A percentile compares a stretch with the other conserved stretches of the same genome.
Conservation (phyloP, 2,329 filamentous ascomycete species). For the Aspergillus terreus region DNA sequence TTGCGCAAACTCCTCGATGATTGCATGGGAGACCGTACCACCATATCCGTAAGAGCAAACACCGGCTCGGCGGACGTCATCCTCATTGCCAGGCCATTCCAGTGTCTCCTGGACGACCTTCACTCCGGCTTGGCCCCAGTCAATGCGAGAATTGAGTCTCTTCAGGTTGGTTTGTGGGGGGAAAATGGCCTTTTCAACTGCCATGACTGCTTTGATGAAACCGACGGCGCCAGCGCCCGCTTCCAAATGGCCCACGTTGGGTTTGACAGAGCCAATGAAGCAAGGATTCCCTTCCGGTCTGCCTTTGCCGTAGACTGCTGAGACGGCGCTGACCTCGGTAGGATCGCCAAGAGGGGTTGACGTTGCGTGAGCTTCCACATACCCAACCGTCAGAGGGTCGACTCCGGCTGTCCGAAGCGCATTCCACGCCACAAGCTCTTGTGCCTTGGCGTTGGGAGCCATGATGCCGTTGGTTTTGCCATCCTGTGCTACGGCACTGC, state of each 20-base stretch:
- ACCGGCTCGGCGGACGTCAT: constrained; percentile 19
- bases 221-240: constrained; percentile 25
- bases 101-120: constrained; percentile 20
- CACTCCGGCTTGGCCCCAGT: constrained; percentile 25
- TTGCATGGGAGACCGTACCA: constrained; percentile 32
- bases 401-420: constrained; percentile 16
- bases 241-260: constrained; percentile 31
- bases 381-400: constrained; percentile 14
- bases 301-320: constrained; percentile 9
- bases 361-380: constrained; percentile 22
- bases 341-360: constrained; percentile 21
- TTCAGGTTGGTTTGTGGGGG: constrained; percentile 33
- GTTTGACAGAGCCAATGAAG: constrained; percentile 29
- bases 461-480: constrained; percentile 34
- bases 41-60: constrained; percentile 34
- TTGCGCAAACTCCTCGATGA: constrained; percentile 24
- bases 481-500: constrained; percentile 29
- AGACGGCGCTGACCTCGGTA: constrained; percentile 14
- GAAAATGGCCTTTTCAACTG: constrained; percentile 18
- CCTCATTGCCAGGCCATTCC: constrained; percentile 15
- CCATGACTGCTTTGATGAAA: constrained; percentile 25
- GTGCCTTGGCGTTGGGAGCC: constrained; percentile 30
- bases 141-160: constrained; percentile 30
- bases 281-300: constrained; percentile 17
- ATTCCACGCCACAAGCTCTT: constrained; percentile 24